Conservation (phyloP, 345 rosid genomes). For the Hibiscus mutabilis region DNA sequence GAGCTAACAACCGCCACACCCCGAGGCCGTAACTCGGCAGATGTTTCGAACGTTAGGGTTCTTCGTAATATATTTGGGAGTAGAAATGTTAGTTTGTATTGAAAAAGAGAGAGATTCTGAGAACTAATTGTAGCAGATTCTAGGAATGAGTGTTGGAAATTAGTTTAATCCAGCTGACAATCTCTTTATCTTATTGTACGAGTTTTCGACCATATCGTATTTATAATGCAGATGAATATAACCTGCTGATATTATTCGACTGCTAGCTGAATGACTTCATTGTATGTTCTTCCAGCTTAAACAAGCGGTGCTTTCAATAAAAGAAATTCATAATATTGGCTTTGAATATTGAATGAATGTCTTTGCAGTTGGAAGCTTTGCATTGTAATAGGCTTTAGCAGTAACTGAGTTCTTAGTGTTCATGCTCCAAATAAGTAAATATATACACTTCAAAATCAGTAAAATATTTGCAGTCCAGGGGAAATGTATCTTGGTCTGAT, state of each 20-base stretch:
- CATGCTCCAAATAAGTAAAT: no score
- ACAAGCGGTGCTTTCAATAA: no score
- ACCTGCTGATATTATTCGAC: no score
- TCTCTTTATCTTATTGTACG: background rate
- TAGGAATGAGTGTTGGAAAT: background rate
- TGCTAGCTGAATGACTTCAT: background rate
- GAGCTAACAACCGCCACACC: slow-evolving; percentile 76
- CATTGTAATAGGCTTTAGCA: no score
- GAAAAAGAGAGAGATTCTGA: background rate
- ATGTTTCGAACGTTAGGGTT: slow-evolving; percentile 36
- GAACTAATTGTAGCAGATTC: slow-evolving; percentile 2
- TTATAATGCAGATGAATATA: background rate
- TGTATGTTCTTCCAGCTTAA: background rate
- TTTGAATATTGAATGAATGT: no score
- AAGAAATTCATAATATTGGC: no score
- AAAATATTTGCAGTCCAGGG: no score
- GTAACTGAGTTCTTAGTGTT: no score
- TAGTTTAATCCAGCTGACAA: background rate
- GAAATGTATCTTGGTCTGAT: no score
- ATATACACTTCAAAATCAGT: no score
- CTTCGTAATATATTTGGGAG: background rate
- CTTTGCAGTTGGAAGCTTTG: no score
- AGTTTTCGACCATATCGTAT: background rate
- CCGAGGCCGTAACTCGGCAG: slow-evolving; percentile 38
- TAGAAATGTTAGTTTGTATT: background rate